A percentile compares a stretch with the other conserved stretches of the same genome.
Conservation (phyloP, 2,329 filamentous ascomycete species). For the Cladophialophora yegresii region DNA sequence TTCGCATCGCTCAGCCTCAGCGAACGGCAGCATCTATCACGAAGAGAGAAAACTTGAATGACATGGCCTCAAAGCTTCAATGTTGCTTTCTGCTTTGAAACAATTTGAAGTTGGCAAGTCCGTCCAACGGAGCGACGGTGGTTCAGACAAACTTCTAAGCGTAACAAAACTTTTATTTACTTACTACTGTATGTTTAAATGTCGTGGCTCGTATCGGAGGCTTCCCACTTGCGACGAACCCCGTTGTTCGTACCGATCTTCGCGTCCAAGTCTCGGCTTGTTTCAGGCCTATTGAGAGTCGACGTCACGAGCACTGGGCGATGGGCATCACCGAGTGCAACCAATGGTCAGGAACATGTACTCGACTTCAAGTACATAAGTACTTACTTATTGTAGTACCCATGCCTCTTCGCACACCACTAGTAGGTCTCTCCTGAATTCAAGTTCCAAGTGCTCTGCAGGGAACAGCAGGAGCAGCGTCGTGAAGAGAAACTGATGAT, state of each 20-base stretch:
- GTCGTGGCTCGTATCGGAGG: background rate
- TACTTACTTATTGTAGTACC: too few relatives aligned
- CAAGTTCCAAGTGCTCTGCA: conserved; percentile 22
- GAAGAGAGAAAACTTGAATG: background rate
- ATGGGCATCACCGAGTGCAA: conserved; percentile 34
- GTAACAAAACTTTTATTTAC: background rate
- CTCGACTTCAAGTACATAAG: too few relatives aligned
- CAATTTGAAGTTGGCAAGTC: background rate
- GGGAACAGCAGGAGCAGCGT: conserved; percentile 33
- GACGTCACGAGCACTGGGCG: conserved; percentile 21
- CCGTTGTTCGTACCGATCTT: background rate
- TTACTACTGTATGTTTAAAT: too few relatives aligned
- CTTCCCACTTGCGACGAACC: background rate
- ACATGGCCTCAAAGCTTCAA: too few relatives aligned
- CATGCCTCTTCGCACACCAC: conserved; percentile 35
- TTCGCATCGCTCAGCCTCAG: background rate
- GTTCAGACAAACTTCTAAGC: background rate
- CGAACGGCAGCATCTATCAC: background rate
- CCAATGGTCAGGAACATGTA: conserved; percentile 34
- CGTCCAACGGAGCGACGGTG: background rate
- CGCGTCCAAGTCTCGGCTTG: background rate
- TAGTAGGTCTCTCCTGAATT: conserved; percentile 34
- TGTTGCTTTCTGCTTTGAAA: background rate
- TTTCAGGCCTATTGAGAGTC: background rate
- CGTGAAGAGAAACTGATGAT: conserved; percentile 35